These are phyloP conservation scores for Yamadazyma phyllophila DNA, from an alignment of 805 yeast genomes.

Conservation along the genomic window DNA sequence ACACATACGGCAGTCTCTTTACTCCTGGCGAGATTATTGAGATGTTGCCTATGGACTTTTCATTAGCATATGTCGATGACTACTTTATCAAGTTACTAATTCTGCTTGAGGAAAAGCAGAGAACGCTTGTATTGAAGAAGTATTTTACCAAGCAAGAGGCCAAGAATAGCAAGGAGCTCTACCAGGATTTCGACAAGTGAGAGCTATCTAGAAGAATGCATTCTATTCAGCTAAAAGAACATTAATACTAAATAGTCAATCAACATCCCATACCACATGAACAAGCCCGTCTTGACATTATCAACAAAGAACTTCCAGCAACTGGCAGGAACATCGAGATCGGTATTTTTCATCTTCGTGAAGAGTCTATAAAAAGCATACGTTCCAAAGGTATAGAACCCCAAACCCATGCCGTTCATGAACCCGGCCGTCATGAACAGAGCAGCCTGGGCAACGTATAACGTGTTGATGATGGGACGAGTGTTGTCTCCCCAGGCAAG, in stretches of 20 bases:
- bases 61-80: constrained; percentile 27
- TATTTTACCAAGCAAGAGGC: constrained; percentile 29
- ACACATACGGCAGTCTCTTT: constrained; percentile 19
- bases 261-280: constrained; percentile 62
- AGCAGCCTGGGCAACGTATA: constrained; percentile 67
- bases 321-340: constrained; percentile 72
- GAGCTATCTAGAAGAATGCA: no score
- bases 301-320: constrained; percentile 82
- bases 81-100: constrained; percentile 22
- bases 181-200: constrained; percentile 20
- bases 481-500: constrained; percentile 87
- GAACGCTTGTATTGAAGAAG: constrained; percentile 22
- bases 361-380: constrained; percentile 68
- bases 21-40: constrained; percentile 25
- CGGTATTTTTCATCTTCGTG: constrained; percentile 67
- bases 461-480: constrained; percentile 61
- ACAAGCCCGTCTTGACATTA: constrained; percentile 75
- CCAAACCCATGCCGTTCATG: constrained; percentile 81
- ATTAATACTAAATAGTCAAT: constrained; percentile 51
- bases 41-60: constrained; percentile 30
- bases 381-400: constrained; percentile 65
- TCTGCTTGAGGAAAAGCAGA: constrained; percentile 18
- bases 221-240: background rate
- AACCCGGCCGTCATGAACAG: constrained; percentile 66
- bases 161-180: constrained; percentile 18